Percentiles rank a stretch among this genome's conserved stretches.
These are phyloP conservation scores for Gossypium bickii DNA, from an alignment of 345 rosid species.

Conservation along the genomic window DNA sequence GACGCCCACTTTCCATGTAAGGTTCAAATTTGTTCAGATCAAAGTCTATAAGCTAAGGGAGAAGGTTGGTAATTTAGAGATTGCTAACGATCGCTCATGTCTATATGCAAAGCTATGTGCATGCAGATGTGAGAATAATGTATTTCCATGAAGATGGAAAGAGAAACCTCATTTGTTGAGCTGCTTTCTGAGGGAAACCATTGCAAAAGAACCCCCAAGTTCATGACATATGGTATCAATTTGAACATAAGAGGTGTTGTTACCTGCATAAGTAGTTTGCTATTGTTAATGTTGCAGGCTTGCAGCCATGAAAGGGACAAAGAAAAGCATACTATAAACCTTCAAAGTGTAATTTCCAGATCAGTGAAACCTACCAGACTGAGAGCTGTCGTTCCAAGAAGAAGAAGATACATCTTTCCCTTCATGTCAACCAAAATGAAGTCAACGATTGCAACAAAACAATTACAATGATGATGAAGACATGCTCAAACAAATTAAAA, in stretches of 20 bases:
- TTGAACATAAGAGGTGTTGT: constrained; percentile 5
- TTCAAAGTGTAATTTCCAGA: background rate
- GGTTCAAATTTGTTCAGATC: background rate
- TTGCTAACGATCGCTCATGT: background rate
- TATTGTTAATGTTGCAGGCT: background rate
- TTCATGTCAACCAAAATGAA: constrained; percentile 30
- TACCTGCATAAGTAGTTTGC: background rate
- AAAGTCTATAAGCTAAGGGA: background rate
- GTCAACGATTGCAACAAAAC: constrained; percentile 9
- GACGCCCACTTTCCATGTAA: background rate
- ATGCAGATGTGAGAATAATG: background rate
- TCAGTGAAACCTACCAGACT: constrained; percentile 2
- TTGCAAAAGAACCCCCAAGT: constrained; percentile 5
- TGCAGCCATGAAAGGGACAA: background rate
- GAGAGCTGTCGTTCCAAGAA: constrained; percentile 30
- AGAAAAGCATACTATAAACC: constrained; percentile 4
- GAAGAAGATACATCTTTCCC: constrained; percentile 99
- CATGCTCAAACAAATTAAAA: background rate
- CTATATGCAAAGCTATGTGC: background rate
- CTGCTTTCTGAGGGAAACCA: constrained; percentile 1
- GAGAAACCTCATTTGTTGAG: constrained; percentile 28
- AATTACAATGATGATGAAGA: background rate
- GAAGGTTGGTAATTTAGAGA: too few relatives aligned
- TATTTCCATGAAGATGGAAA: background rate
- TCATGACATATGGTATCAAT: background rate